Evolutionary conservation across 2,329 filamentous ascomycete genomes (phyloP), one percentile per base, ranked within the genome.

Genomic region (Amauroascus niger): DNA sequence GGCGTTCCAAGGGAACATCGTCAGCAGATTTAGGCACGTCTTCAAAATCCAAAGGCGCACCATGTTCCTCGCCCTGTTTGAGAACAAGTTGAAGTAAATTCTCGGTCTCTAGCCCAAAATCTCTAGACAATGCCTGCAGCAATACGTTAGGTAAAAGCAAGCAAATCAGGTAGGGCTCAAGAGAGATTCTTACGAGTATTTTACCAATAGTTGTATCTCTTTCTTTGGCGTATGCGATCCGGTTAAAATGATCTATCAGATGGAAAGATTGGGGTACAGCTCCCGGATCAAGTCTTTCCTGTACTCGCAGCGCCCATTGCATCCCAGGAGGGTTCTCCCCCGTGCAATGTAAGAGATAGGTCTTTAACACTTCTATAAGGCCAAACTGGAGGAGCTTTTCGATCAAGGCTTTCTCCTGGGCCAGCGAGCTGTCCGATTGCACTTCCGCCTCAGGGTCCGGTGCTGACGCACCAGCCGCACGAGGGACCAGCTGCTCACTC

Each of bases 321-420:
- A 75, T 67, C 1, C 69, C 71, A 0, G 68, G 64, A 13, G 69
- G 67, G 3, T 44, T 26, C 11, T 66, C 64, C 18, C 62, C 53
- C 0, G 66, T 65, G 35, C 69, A 64, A 45, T 64, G 67, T 55
- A 79, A 64, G 47, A 82, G 65, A 55, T 82, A 84, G 22, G 81
- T 78, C 59, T 84, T 82, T 6, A 82, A 64, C 9, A 82, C 64
- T 59, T 83, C 80, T 1, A 82, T 77, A 11, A 82, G 64, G 55
- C 82, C 82, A 16, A 81, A 80, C 57, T 83, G 80, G n/a, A 82
- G 62, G 2, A 84, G 71, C 48, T 75, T 76, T 37, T 69, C 49
- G 49, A 77, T 75, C 59, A 84, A 68, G 0, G 67, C 71, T 0
- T 67, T 64, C 59, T 84, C 81, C 41, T 75, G 73, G 9, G 65